Conservation (phyloP, 495 filamentous ascomycete species). For the Xylaria bambusicola region DNA sequence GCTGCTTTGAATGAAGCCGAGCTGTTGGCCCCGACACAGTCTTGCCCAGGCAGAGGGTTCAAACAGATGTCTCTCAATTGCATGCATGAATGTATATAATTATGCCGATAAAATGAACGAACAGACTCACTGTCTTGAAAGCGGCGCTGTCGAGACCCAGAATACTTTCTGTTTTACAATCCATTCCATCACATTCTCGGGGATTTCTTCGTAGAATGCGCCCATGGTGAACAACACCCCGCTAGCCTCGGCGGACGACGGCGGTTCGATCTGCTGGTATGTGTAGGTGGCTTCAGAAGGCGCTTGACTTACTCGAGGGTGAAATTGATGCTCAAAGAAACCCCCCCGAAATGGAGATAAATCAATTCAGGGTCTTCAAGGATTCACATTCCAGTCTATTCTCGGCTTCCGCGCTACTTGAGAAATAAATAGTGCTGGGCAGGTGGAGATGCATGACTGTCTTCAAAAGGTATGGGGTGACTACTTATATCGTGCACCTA, state of each 20-base stretch:
- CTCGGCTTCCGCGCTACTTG: no score
- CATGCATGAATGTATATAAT: not conserved
- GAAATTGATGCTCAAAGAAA: no score
- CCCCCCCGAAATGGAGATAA: no score
- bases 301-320: no score
- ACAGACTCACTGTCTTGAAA: conserved; percentile 39
- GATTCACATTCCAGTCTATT: no score
- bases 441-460: no score
- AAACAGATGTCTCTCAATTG: not conserved
- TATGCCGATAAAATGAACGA: not conserved
- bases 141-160: conserved; percentile 67
- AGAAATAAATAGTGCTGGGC: no score
- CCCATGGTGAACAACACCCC: conserved; percentile 51
- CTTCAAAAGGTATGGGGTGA: no score
- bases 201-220: conserved; percentile 62
- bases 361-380: no score
- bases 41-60: no score
- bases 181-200: conserved; percentile 58
- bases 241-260: not conserved
- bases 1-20: not conserved
- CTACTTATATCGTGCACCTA: no score
- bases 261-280: not conserved
- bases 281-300: not conserved
- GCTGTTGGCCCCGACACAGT: no score
- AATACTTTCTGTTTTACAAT: conserved; percentile 64